These are phyloP conservation scores for Groenewaldozyma salmanticensis DNA, from an alignment of 805 yeast species.

Conservation along the genomic window DNA sequence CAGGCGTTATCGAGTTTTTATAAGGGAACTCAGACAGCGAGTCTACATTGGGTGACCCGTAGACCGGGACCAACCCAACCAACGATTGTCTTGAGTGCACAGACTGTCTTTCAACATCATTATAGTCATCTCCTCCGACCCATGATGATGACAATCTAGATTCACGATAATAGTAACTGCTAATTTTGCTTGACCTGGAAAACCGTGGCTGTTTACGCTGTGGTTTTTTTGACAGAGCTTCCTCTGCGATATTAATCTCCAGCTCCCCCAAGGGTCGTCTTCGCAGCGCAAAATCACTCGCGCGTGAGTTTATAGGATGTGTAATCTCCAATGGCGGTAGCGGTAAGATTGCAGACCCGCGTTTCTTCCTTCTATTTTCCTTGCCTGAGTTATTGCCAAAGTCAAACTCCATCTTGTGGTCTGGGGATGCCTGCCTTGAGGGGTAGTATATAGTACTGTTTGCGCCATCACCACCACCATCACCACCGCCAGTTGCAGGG, in stretches of 20 bases:
- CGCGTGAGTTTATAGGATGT: conserved; percentile 13
- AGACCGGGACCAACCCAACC: conserved; percentile 19
- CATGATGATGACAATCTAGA: no score
- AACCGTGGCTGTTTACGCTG: neutral
- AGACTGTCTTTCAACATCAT: neutral
- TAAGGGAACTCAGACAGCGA: conserved; percentile 22
- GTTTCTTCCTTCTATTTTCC: no score
- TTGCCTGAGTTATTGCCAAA: no score
- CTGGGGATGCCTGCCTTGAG: no score
- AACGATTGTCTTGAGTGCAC: neutral
- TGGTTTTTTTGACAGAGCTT: neutral
- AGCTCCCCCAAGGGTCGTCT: conserved; percentile 12
- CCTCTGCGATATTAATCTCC: conserved; percentile 4
- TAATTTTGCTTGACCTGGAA: no score
- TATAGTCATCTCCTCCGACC: neutral
- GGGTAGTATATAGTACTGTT: no score
- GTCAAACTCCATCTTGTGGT: no score
- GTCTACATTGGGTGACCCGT: conserved; percentile 14
- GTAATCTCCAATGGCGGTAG: conserved; percentile 2
- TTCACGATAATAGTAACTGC: no score
- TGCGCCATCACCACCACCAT: no score
- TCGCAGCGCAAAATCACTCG: conserved; percentile 7
- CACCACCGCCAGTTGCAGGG: no score
- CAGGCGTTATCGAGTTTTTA: conserved; percentile 23
- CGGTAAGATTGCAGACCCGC: no score